Evolutionary conservation across 1,284 basidiomycete genomes (phyloP), one percentile per base, ranked within the genome.

Genomic region (Ganoderma boninense): DNA sequence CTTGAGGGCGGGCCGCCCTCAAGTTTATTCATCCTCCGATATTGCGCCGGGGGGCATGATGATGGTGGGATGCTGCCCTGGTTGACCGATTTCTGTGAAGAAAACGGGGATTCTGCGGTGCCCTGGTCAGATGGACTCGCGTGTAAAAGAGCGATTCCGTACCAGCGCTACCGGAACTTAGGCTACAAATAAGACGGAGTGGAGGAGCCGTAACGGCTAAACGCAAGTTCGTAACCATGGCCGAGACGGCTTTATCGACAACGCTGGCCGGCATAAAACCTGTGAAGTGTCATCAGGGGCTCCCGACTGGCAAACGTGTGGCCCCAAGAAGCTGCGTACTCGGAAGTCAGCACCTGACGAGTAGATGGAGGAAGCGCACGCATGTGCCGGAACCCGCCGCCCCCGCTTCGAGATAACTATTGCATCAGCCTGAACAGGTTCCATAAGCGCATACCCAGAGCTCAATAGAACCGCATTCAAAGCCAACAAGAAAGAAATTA

Each of bases 1-100:
- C 43, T 63, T 32, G 43, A 52, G 66, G 23, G 44, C 72, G 72
- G 73, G 57, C 73, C 70, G 73, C 57, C n/a, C 52, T 8, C 10
- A 38, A 38, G 4, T 23, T 11, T n/a, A 23, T 10, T 52, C 49
- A 52, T 52, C 49, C 49, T 52, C 49, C 49, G 49, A 52, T 13
- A 52, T 52, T 52, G 49, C 49, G 11, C 49, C 49, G 49, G 10
- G n/a, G 11, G n/a, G 49, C 49, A 26, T 52, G 49, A 49, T 49
- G 46, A 23, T 49, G 8, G 46, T 23, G n/a, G 46, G 49, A 52
- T 4, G 5, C n/a, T 23, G 11, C 23, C 4, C 49, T 10, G n/a
- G 49, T 13, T 11, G 10, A 23, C 49, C n/a, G 8, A 11, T 52
- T 52, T 52, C 49, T 52, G 49, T 52, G 49, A 23, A 52, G 49